Conservation (phyloP, 176 grass and related monocot genomes). For the Eleusine coracana region DNA sequence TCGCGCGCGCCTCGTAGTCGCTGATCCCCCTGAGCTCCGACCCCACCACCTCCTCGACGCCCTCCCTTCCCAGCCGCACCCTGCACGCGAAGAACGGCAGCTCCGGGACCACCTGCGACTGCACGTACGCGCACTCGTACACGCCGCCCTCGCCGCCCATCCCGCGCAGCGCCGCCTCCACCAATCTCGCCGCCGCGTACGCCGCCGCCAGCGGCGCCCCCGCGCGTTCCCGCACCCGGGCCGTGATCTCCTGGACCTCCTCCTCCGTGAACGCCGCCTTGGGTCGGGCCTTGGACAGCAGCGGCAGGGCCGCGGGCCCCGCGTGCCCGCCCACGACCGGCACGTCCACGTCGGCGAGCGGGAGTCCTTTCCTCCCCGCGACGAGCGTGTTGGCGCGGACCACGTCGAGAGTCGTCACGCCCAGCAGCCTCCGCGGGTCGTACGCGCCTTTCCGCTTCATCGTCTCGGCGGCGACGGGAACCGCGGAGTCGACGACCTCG, state of each 20-base stretch:
- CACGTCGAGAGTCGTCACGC: constrained; percentile 57
- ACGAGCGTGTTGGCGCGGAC: constrained; percentile 56
- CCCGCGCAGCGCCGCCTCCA: constrained; percentile 49
- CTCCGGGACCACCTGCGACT: constrained; percentile 48
- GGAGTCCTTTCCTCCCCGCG: constrained; percentile 46
- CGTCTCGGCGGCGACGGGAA: constrained; percentile 56
- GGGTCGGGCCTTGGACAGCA: constrained; percentile 56
- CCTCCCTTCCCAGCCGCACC: constrained; percentile 50
- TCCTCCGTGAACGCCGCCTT: constrained; percentile 48
- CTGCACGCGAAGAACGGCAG: constrained; percentile 65
- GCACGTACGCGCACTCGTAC: constrained; percentile 59
- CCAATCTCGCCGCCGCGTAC: constrained; percentile 57
- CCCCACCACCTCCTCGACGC: constrained; percentile 43
- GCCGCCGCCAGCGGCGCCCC: constrained; percentile 51
- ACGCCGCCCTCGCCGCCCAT: constrained; percentile 47
- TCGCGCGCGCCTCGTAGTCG: constrained; percentile 43
- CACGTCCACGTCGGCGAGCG: constrained; percentile 57
- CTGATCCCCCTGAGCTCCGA: constrained; percentile 45
- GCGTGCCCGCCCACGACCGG: constrained; percentile 51
- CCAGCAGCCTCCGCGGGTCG: constrained; percentile 55
- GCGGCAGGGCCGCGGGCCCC: constrained; percentile 46
- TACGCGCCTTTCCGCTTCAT: constrained; percentile 53
- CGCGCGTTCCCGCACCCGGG: constrained; percentile 43
- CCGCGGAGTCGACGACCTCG: constrained; percentile 48
- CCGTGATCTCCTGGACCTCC: constrained; percentile 47